Conservation (phyloP, 306 rosid genomes). For the Castanea mollissima region DNA sequence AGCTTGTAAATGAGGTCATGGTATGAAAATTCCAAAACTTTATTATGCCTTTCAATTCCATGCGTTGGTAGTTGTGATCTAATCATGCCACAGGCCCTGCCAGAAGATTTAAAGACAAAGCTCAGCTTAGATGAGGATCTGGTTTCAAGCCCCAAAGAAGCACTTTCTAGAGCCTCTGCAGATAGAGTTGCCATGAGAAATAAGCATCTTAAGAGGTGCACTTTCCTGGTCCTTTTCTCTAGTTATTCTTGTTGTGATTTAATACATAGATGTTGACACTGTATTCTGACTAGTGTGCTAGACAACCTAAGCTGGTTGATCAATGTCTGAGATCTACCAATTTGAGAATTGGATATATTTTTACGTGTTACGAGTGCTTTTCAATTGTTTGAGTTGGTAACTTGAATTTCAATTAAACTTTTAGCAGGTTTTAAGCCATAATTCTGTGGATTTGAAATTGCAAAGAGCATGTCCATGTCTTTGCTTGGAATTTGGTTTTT, state of each 20-base stretch:
- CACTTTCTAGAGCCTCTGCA: constrained; percentile 90
- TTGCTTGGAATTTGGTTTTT: neutral
- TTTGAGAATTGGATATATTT: neutral
- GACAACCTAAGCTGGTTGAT: neutral
- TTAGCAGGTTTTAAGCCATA: neutral
- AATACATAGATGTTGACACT: neutral
- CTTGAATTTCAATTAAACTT: neutral
- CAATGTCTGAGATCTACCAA: neutral
- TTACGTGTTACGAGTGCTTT: neutral
- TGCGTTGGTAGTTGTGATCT: constrained; percentile 18
- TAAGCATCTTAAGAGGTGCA: constrained; percentile 73
- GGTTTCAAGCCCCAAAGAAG: constrained; percentile 92
- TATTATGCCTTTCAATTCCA: constrained; percentile 5
- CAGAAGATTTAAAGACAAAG: constrained; percentile 93
- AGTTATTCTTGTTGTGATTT: neutral
- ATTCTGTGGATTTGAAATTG: neutral
- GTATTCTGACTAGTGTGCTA: neutral
- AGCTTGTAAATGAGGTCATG: constrained; percentile 96
- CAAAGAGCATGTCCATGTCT: neutral
- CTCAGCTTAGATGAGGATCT: constrained; percentile 95
- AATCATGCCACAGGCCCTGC: constrained; percentile 77
- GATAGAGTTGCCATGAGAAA: constrained; percentile 78
- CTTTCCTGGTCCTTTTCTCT: neutral
- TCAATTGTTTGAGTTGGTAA: neutral
- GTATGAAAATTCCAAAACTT: constrained; percentile 46